Evolutionary conservation across 31 red algal genomes (phyloP), one percentile per base, ranked within the genome.

Genomic region (Odonthalia washingtoniensis): DNA sequence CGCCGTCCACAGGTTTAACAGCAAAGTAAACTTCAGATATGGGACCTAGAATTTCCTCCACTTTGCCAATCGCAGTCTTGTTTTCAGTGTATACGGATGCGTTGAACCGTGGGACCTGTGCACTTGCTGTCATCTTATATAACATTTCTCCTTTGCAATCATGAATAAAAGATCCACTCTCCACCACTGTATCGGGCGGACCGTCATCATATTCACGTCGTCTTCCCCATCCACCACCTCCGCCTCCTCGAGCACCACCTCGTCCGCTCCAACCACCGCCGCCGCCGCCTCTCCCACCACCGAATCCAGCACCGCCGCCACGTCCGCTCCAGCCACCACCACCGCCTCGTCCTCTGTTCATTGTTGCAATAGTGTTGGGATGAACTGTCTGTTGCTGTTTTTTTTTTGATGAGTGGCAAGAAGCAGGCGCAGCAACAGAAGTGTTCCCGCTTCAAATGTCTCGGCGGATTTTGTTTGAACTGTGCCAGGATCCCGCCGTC

Each of bases 21-120:
- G 94, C 80, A 74, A 99, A 99, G 52, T 91, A 87, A 32, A 99
- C 93, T 61, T 91, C 92, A 45, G 83, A 87, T 35, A 99, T 94
- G 16, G 91, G 97, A 36, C 97, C 97, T 27, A 99, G 88, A 39
- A 99, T 84, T 85, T 99, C 97, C 84, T 99, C 97, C 5, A 99
- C 92, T 70, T 92, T 91, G 5, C 97, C 97, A 3, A 99, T 91
- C 81, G 95, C 92, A 30, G 89, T 89, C 72, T 99, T 99, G 74
- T 97, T 95, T 72, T 99, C 94, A 40, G 97, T 68, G 77, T 72
- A 99, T n/a, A 99, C 89, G 32, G 92, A 84, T 39, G 97, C 97
- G 49, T 99, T 99, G 79, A 99, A 99, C 72, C 92, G 87, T 0
- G 97, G 97, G 28, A 99, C 91, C 73, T 89, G 85, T 73, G 92